Evolutionary conservation across 1,139 yeast species (phyloP).

Genomic region (Tardiomyces depauwii): DNA sequence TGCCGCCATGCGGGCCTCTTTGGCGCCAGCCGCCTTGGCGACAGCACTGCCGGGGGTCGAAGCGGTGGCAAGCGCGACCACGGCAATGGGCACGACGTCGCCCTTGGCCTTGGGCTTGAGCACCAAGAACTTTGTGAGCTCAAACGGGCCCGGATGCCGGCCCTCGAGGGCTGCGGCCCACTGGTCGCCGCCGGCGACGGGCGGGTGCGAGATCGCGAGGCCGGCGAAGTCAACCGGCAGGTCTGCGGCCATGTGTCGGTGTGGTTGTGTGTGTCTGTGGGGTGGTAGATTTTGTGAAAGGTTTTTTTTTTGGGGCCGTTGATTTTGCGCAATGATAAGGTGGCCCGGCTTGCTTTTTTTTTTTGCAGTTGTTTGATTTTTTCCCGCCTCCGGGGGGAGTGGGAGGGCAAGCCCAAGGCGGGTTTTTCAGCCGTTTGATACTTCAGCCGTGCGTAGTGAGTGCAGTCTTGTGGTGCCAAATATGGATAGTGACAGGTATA

Average conservation of each 20-base stretch:
- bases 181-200: constrained; percentile 6
- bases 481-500: no score
- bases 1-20: constrained; percentile 82
- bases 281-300: neutral
- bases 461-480: no score
- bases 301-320: no score
- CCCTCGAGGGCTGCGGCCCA: constrained; percentile 2
- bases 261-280: neutral
- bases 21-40: constrained; percentile 58
- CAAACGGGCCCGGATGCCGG: constrained; percentile 1
- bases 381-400: no score
- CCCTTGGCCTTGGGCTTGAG: constrained; percentile 88
- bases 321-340: no score
- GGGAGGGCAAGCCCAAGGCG: no score
- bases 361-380: no score
- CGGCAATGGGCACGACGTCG: constrained; percentile 74
- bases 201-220: constrained; percentile 6
- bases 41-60: constrained; percentile 55
- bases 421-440: no score
- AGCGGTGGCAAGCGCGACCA: constrained; percentile 60
- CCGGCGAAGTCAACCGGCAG: neutral
- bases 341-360: no score
- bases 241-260: neutral
- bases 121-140: constrained; percentile 43
- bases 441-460: no score